Percentiles rank a stretch among this genome's conserved stretches.
Conservation (phyloP, 768 basidiomycete genomes). For the Hirschioporus abietinus region DNA sequence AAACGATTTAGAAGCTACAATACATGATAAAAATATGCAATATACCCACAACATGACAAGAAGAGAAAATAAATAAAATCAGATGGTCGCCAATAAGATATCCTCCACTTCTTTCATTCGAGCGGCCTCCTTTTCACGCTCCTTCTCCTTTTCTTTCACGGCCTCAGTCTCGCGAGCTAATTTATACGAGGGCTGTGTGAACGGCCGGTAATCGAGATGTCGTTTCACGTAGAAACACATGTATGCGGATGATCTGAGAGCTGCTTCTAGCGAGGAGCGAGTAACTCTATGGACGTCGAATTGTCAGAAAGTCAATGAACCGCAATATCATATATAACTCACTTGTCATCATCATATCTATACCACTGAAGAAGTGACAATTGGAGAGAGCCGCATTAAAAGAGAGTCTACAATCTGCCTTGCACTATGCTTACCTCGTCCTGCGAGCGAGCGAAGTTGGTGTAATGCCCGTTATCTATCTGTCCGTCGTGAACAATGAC, state of each 20-base stretch:
- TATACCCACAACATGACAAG: neutral
- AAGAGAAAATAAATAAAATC: neutral
- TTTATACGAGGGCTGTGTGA: conserved; percentile 63
- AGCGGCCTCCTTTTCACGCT: conserved; percentile 44
- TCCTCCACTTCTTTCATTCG: conserved; percentile 60
- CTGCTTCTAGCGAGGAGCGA: conserved; percentile 58
- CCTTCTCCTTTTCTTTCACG: conserved; percentile 46
- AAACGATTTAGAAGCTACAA: neutral
- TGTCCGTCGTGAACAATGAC: conserved; percentile 95
- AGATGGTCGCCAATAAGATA: conserved; percentile 47
- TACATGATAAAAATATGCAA: neutral
- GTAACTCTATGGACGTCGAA: conserved; percentile 48
- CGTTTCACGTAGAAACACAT: conserved; percentile 97
- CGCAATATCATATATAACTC: conserved; percentile 21
- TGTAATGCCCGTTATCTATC: conserved; percentile 94
- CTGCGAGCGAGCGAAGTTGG: conserved; percentile 75
- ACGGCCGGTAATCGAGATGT: conserved; percentile 76
- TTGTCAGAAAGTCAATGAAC: conserved; percentile 9
- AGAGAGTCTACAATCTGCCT: conserved; percentile 5
- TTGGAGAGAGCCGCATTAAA: conserved; percentile 4
- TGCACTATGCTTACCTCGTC: conserved; percentile 59
- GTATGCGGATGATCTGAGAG: conserved; percentile 73
- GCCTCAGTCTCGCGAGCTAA: conserved; percentile 61
- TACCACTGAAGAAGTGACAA: conserved; percentile 65
- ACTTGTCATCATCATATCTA: conserved; percentile 94